A percentile compares a stretch with the other conserved stretches of the same genome.
Conservation (phyloP, 2,329 filamentous ascomycete species). For the Ophiostoma tasmaniense region DNA sequence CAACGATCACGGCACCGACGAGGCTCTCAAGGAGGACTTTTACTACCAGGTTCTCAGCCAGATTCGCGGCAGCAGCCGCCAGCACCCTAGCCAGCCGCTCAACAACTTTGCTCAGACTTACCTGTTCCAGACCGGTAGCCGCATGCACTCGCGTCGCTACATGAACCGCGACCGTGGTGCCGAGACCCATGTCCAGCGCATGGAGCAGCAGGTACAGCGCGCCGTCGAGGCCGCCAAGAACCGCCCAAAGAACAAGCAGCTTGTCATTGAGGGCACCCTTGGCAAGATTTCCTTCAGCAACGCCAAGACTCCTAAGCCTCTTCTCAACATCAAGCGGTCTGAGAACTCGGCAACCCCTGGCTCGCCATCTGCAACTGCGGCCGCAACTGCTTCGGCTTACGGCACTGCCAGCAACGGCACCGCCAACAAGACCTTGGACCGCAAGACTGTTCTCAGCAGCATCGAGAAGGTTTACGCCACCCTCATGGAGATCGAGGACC, state of each 20-base stretch:
- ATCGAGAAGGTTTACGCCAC: slow-evolving; percentile 84
- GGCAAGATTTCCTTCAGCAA: slow-evolving; percentile 99
- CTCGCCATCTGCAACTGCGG: slow-evolving; percentile 34
- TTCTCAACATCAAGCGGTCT: slow-evolving; percentile 87
- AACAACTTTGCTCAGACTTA: slow-evolving; percentile 98
- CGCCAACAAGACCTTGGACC: slow-evolving; percentile 50
- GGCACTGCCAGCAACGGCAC: background rate
- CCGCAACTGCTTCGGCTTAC: background rate
- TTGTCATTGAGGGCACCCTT: slow-evolving; percentile 90
- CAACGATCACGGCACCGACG: slow-evolving; percentile 69
- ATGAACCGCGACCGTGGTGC: slow-evolving; percentile 61
- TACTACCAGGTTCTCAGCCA: slow-evolving; percentile 98
- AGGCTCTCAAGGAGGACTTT: slow-evolving; percentile 83
- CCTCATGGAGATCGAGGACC: slow-evolving; percentile 89
- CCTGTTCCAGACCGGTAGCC: slow-evolving; percentile 84
- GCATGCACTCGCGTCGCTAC: slow-evolving; percentile 64
- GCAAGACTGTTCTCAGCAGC: slow-evolving; percentile 74
- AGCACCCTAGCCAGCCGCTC: slow-evolving; percentile 85
- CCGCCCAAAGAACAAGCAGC: slow-evolving; percentile 93
- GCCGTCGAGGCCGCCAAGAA: slow-evolving; percentile 96
- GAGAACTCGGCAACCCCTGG: slow-evolving; percentile 37
- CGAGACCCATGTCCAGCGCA: slow-evolving; percentile 95
- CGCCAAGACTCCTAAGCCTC: slow-evolving; percentile 88
- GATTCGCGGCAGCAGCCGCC: slow-evolving; percentile 80
- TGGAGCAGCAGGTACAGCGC: slow-evolving; percentile 97